phyloP scores from a whole-genome alignment of 768 basidiomycete species.

The Calocera viscosa region DNA sequence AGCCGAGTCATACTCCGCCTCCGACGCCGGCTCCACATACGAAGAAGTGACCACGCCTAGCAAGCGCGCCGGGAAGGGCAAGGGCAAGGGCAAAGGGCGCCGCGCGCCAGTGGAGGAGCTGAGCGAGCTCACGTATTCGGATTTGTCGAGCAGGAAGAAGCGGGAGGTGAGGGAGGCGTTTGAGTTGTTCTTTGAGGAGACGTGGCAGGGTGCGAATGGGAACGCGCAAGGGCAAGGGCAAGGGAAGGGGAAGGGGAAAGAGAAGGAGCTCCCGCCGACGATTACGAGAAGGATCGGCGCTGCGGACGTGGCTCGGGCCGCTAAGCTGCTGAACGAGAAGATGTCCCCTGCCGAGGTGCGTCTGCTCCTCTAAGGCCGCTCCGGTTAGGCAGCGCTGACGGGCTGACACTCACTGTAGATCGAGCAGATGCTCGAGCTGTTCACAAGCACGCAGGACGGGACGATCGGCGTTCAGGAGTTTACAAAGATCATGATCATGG shows the following conservation, averaged over 20 bases:
- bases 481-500: constrained; percentile 56
- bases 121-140: background rate
- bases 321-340: constrained; percentile 54
- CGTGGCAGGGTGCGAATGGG: constrained; percentile 27
- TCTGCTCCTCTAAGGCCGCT: background rate
- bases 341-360: constrained; percentile 63
- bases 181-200: constrained; percentile 58
- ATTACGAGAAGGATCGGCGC: constrained; percentile 46
- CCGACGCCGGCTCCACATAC: background rate
- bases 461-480: constrained; percentile 59
- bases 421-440: constrained; percentile 65
- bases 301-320: constrained; percentile 50
- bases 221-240: constrained; percentile 20
- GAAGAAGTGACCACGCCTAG: constrained; percentile 11
- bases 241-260: background rate
- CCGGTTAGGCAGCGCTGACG: background rate
- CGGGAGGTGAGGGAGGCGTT: constrained; percentile 47
- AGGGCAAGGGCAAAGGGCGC: constrained; percentile 2
- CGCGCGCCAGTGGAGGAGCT: background rate
- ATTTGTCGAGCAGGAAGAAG: constrained; percentile 31
- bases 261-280: constrained; percentile 21
- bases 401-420: constrained; percentile 35
- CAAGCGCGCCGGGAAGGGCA: constrained; percentile 18
- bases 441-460: constrained; percentile 57
- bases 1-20: background rate